phyloP scores from a whole-genome alignment of 495 filamentous ascomycete genomes.

The Aspergillus sclerotioniger region DNA sequence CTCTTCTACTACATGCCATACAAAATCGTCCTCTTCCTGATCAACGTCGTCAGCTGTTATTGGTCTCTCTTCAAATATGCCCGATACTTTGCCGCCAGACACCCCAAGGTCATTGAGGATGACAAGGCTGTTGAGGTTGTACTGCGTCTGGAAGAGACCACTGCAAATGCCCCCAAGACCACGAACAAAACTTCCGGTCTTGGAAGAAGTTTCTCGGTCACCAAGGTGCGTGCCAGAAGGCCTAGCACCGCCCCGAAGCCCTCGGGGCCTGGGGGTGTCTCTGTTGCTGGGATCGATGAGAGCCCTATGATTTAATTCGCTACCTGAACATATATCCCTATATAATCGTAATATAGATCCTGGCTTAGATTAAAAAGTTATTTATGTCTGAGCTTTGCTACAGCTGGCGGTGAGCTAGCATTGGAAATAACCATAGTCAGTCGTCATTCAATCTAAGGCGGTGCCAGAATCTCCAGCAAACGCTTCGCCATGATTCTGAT shows the following conservation, averaged over 20 bases:
- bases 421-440: background rate
- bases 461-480: background rate
- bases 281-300: background rate
- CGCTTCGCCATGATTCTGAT: background rate
- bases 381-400: background rate
- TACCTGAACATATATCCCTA: background rate
- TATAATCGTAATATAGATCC: background rate
- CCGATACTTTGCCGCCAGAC: conserved; percentile 41
- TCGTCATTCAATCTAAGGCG: background rate
- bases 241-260: background rate
- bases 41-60: conserved; percentile 45
- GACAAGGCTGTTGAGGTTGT: conserved; percentile 41
- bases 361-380: background rate
- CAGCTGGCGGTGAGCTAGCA: background rate
- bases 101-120: conserved; percentile 46
- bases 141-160: conserved; percentile 10
- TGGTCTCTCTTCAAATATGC: conserved; percentile 45
- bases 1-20: conserved; percentile 25
- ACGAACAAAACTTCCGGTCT: background rate
- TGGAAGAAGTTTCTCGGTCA: conserved; percentile 3
- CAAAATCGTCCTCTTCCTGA: conserved; percentile 35
- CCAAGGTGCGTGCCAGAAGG: background rate
- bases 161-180: background rate
- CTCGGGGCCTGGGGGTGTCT: background rate
- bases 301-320: background rate